Percentiles rank a stretch among this genome's conserved stretches.
Evolutionary conservation across 306 rosid species (phyloP).

Genomic region (Dalbergia cochinchinensis): DNA sequence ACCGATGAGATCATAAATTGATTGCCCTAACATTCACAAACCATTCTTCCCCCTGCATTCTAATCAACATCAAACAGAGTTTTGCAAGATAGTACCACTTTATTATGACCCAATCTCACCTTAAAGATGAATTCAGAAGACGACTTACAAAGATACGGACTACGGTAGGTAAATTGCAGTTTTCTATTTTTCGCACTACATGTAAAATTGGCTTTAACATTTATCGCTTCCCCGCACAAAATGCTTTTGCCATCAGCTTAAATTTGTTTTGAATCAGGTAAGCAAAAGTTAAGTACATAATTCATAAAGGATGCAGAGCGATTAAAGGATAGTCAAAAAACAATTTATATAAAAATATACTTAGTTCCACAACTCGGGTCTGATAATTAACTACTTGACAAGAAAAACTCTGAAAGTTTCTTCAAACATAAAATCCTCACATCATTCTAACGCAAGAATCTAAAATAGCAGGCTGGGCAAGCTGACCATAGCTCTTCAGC

Average conservation of each 20-base stretch:
- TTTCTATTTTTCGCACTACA: neutral
- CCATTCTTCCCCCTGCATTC: no score
- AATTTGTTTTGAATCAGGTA: neutral
- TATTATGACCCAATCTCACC: neutral
- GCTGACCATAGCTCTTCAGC: slow-evolving; percentile 42
- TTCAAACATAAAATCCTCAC: slow-evolving; percentile 36
- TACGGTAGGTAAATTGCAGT: neutral
- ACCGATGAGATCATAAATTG: no score
- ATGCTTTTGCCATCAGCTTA: neutral
- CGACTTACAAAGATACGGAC: neutral
- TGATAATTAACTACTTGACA: slow-evolving; percentile 41
- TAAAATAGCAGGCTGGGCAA: neutral
- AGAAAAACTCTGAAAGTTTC: slow-evolving; percentile 39
- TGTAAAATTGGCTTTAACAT: no score
- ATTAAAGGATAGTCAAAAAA: neutral
- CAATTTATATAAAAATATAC: slow-evolving; percentile 34
- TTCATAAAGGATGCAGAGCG: neutral
- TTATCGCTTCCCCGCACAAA: neutral
- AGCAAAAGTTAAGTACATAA: neutral
- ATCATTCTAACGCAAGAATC: slow-evolving; percentile 39
- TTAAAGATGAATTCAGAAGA: neutral
- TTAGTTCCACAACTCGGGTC: slow-evolving; percentile 41
- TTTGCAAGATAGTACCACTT: neutral
- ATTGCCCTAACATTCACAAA: no score
- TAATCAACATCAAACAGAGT: neutral